Conservation (phyloP, 169 alveolate species). For the Plasmodium gaboni region DNA sequence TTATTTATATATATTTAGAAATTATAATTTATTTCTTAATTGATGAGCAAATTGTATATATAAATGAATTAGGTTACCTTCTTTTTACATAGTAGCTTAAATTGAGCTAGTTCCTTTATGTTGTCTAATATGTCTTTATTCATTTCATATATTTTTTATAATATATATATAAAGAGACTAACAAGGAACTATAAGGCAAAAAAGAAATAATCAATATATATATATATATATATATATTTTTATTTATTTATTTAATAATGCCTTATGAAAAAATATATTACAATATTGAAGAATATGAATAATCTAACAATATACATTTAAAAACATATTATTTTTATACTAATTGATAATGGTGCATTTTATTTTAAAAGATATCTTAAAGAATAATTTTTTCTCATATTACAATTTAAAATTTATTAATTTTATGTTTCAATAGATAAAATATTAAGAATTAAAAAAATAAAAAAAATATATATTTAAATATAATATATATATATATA, state of each 20-base stretch:
- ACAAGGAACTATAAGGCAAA: too few species aligned
- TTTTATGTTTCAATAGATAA: too few species aligned
- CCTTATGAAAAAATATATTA: too few species aligned
- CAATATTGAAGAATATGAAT: too few species aligned
- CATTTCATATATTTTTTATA: background rate
- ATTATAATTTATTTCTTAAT: too few species aligned
- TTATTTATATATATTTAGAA: too few species aligned
- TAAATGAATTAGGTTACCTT: background rate
- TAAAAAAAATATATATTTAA: conserved; percentile 2
- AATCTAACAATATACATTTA: too few species aligned
- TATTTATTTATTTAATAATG: background rate
- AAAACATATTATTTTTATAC: background rate
- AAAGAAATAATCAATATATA: background rate
- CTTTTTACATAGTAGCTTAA: conserved; percentile 29
- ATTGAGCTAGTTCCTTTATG: conserved; percentile 5
- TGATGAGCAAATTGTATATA: too few species aligned
- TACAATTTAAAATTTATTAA: too few species aligned
- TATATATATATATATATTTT: background rate
- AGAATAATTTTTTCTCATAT: too few species aligned
- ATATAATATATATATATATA: background rate
- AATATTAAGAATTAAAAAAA: conserved; percentile 6
- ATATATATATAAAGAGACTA: too few species aligned
- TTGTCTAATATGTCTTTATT: conserved; percentile 6
- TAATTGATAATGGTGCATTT: conserved; percentile 1
- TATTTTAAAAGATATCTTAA: background rate